Conservation (phyloP, 1,284 basidiomycete species). For the Marasmius fiardii region DNA sequence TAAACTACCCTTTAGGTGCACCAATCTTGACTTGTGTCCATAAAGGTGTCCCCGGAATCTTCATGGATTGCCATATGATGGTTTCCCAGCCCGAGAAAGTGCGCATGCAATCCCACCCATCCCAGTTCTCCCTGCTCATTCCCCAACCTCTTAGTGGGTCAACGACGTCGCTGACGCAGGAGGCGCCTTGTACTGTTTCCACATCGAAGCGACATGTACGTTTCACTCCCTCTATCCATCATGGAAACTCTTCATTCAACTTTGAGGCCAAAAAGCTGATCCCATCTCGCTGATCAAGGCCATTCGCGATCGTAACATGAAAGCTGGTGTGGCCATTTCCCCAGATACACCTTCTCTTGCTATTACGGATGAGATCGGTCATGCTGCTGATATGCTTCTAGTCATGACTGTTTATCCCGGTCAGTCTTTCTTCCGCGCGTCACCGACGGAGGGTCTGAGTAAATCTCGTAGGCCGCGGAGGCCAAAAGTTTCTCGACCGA, state of each 20-base stretch:
- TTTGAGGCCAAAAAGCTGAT: conserved; percentile 52
- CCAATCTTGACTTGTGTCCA: conserved; percentile 88
- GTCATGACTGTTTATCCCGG: conserved; percentile 98
- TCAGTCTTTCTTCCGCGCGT: conserved; percentile 22
- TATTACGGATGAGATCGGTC: conserved; percentile 81
- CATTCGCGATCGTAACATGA: conserved; percentile 80
- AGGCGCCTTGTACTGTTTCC: conserved; percentile 95
- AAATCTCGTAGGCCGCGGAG: conserved; percentile 68
- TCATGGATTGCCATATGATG: conserved; percentile 99
- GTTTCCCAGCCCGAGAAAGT: conserved; percentile 92
- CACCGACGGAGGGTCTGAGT: background rate
- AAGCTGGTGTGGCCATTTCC: conserved; percentile 91
- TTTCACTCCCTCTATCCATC: conserved; percentile 16
- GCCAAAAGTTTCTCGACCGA: conserved; percentile 94
- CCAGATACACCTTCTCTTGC: conserved; percentile 85
- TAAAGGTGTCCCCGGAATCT: conserved; percentile 90
- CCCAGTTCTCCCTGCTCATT: no score
- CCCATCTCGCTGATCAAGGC: conserved; percentile 71
- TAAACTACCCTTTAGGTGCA: conserved; percentile 56
- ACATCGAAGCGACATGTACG: conserved; percentile 92
- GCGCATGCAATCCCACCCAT: conserved; percentile 1
- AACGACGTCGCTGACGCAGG: conserved; percentile 94
- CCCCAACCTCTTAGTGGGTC: conserved; percentile 74
- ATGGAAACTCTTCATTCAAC: conserved; percentile 1
- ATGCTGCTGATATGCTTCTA: conserved; percentile 87